These are phyloP conservation scores for Nidula niveotomentosa DNA, from an alignment of 1,284 basidiomycete genomes.

Conservation along the genomic window DNA sequence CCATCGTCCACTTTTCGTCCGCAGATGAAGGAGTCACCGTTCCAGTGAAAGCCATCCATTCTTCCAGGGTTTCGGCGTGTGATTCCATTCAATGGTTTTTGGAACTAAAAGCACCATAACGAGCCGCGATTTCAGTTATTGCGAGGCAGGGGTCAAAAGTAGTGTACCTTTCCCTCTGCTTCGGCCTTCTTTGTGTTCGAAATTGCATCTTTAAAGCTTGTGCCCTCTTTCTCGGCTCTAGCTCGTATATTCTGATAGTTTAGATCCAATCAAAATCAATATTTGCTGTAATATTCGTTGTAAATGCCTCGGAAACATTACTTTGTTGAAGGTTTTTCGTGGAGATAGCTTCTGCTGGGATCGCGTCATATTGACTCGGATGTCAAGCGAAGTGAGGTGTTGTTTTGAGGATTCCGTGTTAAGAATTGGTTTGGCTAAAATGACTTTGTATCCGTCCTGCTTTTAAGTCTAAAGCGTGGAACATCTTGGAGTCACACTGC, in stretches of 20 bases:
- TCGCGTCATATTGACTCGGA: neutral
- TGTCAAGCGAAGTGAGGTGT: too few species aligned
- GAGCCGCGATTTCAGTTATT: too few species aligned
- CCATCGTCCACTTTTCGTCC: constrained; percentile 3
- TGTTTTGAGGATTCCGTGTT: too few species aligned
- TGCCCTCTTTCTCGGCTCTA: neutral
- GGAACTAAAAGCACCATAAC: neutral
- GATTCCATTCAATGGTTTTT: neutral
- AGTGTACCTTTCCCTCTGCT: neutral
- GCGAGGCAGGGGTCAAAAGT: too few species aligned
- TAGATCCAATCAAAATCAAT: neutral
- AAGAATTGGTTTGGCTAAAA: too few species aligned
- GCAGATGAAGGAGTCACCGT: constrained; percentile 6
- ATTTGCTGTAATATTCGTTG: neutral
- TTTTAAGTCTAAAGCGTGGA: too few species aligned
- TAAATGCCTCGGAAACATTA: neutral
- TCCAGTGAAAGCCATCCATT: constrained; percentile 9
- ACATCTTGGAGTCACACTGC: too few species aligned
- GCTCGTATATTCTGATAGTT: neutral
- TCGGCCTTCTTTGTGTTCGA: neutral
- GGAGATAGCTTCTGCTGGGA: neutral
- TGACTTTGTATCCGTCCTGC: too few species aligned
- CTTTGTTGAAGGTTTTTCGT: neutral
- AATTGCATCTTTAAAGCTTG: neutral
- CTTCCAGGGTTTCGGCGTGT: constrained; percentile 9